phyloP scores from a whole-genome alignment of 2,329 filamentous ascomycete species.

The Atkinsonella hypoxylon region DNA sequence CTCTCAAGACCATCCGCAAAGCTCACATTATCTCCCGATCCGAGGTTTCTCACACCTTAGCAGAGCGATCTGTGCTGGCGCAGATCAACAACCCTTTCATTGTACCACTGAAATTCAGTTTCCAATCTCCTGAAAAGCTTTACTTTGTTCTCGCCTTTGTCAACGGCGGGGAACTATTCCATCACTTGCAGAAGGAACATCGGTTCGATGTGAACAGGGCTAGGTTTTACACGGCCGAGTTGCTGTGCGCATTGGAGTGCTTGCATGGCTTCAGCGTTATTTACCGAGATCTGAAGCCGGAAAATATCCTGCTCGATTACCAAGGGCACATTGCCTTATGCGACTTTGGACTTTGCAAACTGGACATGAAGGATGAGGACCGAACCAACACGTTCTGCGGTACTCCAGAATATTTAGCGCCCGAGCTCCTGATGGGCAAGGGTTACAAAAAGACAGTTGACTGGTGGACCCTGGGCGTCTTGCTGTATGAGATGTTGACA shows the following conservation, averaged over 20 bases:
- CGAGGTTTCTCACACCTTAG: constrained; percentile 92
- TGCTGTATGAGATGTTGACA: constrained; percentile 98
- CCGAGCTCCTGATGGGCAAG: constrained; percentile 82
- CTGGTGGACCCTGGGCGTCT: constrained; percentile 96
- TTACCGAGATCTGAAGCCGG: constrained; percentile 64
- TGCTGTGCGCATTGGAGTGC: constrained; percentile 90
- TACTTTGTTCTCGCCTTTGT: constrained; percentile 96
- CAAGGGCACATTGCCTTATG: constrained; percentile 95
- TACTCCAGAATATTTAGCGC: constrained; percentile 92
- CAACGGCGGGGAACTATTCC: constrained; percentile 95
- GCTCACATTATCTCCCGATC: constrained; percentile 97
- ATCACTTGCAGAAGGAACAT: constrained; percentile 92
- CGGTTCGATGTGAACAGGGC: constrained; percentile 96
- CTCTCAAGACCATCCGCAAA: constrained; percentile 98
- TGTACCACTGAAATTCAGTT: constrained; percentile 96
- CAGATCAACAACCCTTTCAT: constrained; percentile 99
- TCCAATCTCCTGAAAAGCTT: constrained; percentile 96
- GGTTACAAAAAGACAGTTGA: constrained; percentile 98
- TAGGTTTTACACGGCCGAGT: constrained; percentile 92
- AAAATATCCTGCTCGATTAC: constrained; percentile 96
- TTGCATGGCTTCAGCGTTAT: constrained; percentile 98
- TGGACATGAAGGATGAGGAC: constrained; percentile 99
- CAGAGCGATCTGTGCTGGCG: constrained; percentile 92
- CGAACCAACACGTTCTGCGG: constrained; percentile 97
- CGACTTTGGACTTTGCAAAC: constrained; percentile 94